Conservation (phyloP, 2,329 filamentous ascomycete species). For the Sporothrix brunneoviolacea region DNA sequence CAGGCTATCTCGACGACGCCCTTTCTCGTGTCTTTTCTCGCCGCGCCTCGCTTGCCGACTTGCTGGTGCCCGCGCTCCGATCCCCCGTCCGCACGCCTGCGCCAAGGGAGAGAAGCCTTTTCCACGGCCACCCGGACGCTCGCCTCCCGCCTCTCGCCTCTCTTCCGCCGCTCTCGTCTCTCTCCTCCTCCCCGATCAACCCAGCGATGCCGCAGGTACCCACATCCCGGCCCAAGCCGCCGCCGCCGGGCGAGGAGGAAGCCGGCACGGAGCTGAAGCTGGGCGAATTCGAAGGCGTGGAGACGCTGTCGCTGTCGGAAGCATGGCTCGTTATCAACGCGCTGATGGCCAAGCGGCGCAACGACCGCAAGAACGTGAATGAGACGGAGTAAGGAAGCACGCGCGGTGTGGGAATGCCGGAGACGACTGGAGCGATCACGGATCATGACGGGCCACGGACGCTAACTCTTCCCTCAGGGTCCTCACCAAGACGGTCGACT, state of each 20-base stretch:
- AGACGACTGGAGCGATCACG: too few species aligned
- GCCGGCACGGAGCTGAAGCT: constrained; percentile 74
- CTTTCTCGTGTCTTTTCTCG: too few species aligned
- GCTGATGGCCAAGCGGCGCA: constrained; percentile 71
- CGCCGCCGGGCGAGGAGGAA: constrained; percentile 75
- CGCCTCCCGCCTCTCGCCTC: neutral
- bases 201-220: constrained; percentile 36
- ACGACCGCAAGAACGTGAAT: constrained; percentile 74
- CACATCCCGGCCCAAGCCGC: constrained; percentile 62
- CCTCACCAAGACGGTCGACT: constrained; percentile 80
- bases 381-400: constrained; percentile 63
- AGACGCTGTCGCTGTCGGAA: constrained; percentile 87
- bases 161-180: neutral
- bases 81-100: too few species aligned
- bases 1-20: too few species aligned
- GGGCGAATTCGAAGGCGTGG: constrained; percentile 88
- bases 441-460: neutral
- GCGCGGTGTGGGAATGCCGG: neutral
- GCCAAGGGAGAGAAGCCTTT: too few species aligned
- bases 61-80: too few species aligned
- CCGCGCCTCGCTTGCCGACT: too few species aligned
- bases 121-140: too few species aligned
- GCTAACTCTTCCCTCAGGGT: constrained; percentile 43
- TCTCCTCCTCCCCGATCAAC: neutral
- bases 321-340: constrained; percentile 88